These are phyloP conservation scores for Nicotiana rustica DNA, from an alignment of 305 asterid genomes.

Conservation along the genomic window DNA sequence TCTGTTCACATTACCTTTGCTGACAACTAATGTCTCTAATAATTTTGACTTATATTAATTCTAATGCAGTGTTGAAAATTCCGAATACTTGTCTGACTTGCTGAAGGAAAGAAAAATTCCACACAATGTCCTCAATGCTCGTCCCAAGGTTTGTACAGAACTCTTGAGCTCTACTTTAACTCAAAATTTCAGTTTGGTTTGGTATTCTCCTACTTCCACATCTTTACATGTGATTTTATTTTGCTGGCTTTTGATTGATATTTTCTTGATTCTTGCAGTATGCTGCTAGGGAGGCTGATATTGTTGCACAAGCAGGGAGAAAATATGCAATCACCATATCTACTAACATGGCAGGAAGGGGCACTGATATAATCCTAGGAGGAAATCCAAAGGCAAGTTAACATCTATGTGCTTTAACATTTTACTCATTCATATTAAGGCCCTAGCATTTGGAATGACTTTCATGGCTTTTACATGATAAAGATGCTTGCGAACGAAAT, in stretches of 20 bases:
- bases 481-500: slow-evolving; percentile 95
- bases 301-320: slow-evolving; percentile 98
- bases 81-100: slow-evolving; percentile 82
- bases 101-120: slow-evolving; percentile 80
- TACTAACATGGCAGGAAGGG: slow-evolving; percentile 99
- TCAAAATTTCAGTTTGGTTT: slow-evolving; percentile 32
- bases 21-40: slow-evolving; percentile 41
- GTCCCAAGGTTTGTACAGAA: slow-evolving; percentile 78
- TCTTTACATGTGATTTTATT: slow-evolving; percentile 34
- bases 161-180: slow-evolving; percentile 24
- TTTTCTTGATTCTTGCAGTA: slow-evolving; percentile 58
- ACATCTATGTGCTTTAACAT: slow-evolving; percentile 18
- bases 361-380: slow-evolving; percentile 98
- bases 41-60: background rate
- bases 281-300: slow-evolving; percentile 99
- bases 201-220: slow-evolving; percentile 30
- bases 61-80: slow-evolving; percentile 92
- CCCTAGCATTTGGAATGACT: slow-evolving; percentile 22
- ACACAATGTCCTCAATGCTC: slow-evolving; percentile 97
- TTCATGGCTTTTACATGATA: slow-evolving; percentile 29
- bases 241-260: slow-evolving; percentile 28
- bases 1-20: background rate
- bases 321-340: slow-evolving; percentile 95
- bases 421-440: background rate
- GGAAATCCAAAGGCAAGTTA: slow-evolving; percentile 94